Conservation (phyloP, 768 basidiomycete species). For the Suillus occidentalis region DNA sequence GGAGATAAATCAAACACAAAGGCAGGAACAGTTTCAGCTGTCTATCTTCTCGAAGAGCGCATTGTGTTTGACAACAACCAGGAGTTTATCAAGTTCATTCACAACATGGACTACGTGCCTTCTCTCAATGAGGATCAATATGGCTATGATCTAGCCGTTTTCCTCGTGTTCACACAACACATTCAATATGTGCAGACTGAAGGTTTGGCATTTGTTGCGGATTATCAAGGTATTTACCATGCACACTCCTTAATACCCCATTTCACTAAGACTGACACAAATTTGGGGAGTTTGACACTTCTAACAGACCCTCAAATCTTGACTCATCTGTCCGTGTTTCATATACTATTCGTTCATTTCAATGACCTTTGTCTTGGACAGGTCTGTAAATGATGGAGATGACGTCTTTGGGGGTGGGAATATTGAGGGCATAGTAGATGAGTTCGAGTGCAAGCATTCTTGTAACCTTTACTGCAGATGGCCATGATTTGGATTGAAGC, state of each 20-base stretch:
- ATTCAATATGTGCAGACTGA: too few species aligned
- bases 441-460: not conserved
- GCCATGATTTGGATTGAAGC: not conserved
- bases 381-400: not conserved
- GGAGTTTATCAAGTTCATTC: too few species aligned
- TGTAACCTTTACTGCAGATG: conserved; percentile 5
- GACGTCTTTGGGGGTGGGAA: not conserved
- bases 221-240: too few species aligned
- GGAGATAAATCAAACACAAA: not conserved
- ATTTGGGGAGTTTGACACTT: conserved; percentile 14
- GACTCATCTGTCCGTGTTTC: not conserved
- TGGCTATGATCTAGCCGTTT: too few species aligned
- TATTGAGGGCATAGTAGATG: not conserved
- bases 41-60: too few species aligned
- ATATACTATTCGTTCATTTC: not conserved
- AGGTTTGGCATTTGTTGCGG: too few species aligned
- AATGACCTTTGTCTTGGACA: not conserved
- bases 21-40: not conserved
- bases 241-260: too few species aligned
- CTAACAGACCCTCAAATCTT: conserved; percentile 25
- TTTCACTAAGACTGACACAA: not conserved
- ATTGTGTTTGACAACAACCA: fast-evolving
- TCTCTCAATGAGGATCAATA: too few species aligned
- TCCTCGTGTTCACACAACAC: too few species aligned
- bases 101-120: too few species aligned